phyloP scores from a whole-genome alignment of 2,329 filamentous ascomycete genomes.

The Shiraia sp. region DNA sequence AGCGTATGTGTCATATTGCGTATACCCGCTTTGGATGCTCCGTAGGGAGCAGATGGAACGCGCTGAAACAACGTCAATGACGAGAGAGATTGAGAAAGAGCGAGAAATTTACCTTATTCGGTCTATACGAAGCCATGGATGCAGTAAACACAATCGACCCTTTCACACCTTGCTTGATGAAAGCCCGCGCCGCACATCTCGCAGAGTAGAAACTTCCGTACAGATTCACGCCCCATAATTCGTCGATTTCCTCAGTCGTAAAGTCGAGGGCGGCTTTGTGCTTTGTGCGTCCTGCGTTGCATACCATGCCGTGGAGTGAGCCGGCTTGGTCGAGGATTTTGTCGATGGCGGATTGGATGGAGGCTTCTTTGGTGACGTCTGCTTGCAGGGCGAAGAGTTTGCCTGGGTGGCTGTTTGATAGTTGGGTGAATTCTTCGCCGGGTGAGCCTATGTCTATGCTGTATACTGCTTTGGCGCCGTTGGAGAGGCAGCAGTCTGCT shows the following conservation, averaged over 20 bases:
- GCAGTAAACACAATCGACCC: conserved; percentile 54
- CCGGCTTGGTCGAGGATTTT: conserved; percentile 50
- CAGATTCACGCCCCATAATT: conserved; percentile 51
- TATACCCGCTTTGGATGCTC: conserved; percentile 51
- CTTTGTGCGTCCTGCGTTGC: conserved; percentile 57
- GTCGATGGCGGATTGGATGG: conserved; percentile 51
- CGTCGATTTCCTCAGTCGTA: conserved; percentile 52
- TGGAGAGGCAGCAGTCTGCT: conserved; percentile 53
- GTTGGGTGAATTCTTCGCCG: conserved; percentile 48
- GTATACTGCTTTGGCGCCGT: conserved; percentile 51
- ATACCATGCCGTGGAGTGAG: conserved; percentile 54
- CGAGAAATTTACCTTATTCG: conserved; percentile 43
- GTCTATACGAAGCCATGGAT: conserved; percentile 53
- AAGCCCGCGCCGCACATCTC: conserved; percentile 48
- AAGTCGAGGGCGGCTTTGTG: conserved; percentile 58
- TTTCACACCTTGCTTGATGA: conserved; percentile 52
- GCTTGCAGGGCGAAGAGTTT: conserved; percentile 49
- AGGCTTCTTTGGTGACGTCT: conserved; percentile 54
- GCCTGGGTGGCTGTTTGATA: conserved; percentile 46
- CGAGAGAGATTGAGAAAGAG: neutral
- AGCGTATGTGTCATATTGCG: conserved; percentile 50
- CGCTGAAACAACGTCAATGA: conserved; percentile 16
- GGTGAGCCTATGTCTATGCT: conserved; percentile 52
- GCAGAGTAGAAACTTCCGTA: conserved; percentile 53
- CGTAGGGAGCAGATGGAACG: conserved; percentile 48